Evolutionary conservation across 306 rosid genomes (phyloP).

Genomic region (Delonix regia): DNA sequence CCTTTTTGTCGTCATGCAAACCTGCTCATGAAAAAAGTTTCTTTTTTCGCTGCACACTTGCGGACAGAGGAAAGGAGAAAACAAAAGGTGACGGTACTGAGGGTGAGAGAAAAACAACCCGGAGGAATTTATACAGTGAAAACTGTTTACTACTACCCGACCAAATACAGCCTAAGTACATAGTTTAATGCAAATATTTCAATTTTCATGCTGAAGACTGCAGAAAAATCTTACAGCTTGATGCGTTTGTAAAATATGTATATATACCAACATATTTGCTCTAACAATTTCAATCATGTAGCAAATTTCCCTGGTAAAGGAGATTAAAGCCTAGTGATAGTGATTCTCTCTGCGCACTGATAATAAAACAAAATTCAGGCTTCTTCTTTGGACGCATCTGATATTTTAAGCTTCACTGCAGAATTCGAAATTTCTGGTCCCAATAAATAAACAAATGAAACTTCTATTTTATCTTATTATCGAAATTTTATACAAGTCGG

Average conservation of each 20-base stretch:
- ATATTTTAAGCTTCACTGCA: constrained; percentile 33
- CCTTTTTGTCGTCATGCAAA: constrained; percentile 64
- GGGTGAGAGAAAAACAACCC: constrained; percentile 13
- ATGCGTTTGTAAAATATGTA: background rate
- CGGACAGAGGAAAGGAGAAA: constrained; percentile 13
- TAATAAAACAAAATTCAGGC: constrained; percentile 51
- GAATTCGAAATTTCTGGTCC: constrained; percentile 37
- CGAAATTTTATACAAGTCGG: constrained; percentile 47
- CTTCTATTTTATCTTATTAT: constrained; percentile 78
- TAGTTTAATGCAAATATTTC: background rate
- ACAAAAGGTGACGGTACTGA: constrained; percentile 15
- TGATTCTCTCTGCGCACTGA: constrained; percentile 31
- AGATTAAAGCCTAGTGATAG: background rate
- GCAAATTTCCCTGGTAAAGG: constrained; percentile 17
- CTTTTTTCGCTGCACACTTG: constrained; percentile 48
- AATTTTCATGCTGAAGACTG: background rate
- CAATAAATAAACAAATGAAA: constrained; percentile 73
- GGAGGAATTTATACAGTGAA: constrained; percentile 1
- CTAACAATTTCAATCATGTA: constrained; percentile 28
- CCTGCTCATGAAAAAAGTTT: constrained; percentile 46
- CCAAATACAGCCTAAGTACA: background rate
- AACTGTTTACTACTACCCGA: background rate
- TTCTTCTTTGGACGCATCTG: constrained; percentile 56
- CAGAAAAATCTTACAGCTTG: background rate
- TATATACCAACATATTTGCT: constrained; percentile 1